Conservation (phyloP, 148 eudicot genomes). For the Cornus kousa region DNA sequence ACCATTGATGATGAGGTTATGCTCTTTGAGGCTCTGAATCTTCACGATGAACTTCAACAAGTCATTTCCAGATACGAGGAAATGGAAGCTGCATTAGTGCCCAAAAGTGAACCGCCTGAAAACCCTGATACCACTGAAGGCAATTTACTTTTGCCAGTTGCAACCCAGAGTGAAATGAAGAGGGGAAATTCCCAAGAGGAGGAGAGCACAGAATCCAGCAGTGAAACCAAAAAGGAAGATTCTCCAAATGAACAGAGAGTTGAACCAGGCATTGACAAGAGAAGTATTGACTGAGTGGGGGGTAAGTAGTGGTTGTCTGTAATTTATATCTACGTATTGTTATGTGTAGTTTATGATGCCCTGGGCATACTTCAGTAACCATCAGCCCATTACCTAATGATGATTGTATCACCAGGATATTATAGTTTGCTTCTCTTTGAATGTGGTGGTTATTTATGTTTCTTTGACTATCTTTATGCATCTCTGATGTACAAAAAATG, state of each 20-base stretch:
- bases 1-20: conserved; percentile 77
- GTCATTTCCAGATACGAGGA: conserved; percentile 63
- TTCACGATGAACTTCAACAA: conserved; percentile 85
- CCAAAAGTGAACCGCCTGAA: conserved; percentile 24
- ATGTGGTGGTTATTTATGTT: too few species aligned
- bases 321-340: not conserved
- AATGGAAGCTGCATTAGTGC: conserved; percentile 38
- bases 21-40: conserved; percentile 87
- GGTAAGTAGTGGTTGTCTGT: not conserved
- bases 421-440: too few species aligned
- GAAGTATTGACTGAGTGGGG: not conserved
- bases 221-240: conserved; percentile 8
- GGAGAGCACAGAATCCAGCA: conserved; percentile 16
- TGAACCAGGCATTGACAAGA: conserved; percentile 3
- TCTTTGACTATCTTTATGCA: too few species aligned
- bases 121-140: conserved; percentile 16
- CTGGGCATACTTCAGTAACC: not conserved
- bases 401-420: not conserved
- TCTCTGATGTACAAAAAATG: too few species aligned
- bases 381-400: not conserved
- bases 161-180: conserved; percentile 12
- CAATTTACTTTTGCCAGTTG: conserved; percentile 12
- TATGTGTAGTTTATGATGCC: not conserved
- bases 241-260: conserved; percentile 2
- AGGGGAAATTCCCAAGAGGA: conserved; percentile 12